A percentile compares a stretch with the other conserved stretches of the same genome.
Evolutionary conservation across 192 early-diverging fungal genomes (phyloP).

Genomic region (Coemansia sp.): DNA sequence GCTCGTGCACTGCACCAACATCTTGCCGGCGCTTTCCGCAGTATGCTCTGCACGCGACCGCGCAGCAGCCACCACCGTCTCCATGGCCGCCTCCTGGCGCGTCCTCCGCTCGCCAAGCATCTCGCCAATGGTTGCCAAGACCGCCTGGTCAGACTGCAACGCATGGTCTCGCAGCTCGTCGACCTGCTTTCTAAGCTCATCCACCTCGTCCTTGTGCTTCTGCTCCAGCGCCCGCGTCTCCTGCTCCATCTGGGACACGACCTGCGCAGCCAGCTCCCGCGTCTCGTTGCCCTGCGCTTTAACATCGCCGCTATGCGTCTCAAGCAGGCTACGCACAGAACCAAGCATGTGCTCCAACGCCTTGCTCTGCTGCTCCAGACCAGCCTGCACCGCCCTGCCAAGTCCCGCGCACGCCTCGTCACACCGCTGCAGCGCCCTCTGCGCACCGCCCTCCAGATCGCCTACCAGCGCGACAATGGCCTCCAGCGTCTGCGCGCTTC

Average conservation of each 20-base stretch:
- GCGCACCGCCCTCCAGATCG: background rate
- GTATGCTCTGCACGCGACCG: background rate
- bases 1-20: background rate
- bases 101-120: conserved; percentile 18
- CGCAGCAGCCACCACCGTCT: background rate
- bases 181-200: conserved; percentile 22
- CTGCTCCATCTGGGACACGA: conserved; percentile 11
- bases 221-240: conserved; percentile 8
- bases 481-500: background rate
- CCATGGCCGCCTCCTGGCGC: conserved; percentile 12
- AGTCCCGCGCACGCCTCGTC: background rate
- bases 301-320: background rate
- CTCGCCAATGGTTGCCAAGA: conserved; percentile 10
- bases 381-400: background rate
- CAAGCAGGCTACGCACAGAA: background rate
- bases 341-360: background rate
- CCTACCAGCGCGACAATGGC: background rate
- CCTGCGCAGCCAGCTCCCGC: background rate
- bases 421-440: background rate
- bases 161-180: conserved; percentile 8
- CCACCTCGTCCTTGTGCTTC: conserved; percentile 10
- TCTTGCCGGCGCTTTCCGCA: background rate
- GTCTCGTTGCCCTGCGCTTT: background rate
- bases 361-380: background rate
- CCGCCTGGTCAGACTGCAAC: conserved; percentile 11